A percentile compares a stretch with the other conserved stretches of the same genome.
phyloP scores from a whole-genome alignment of 176 grass and related monocot genomes.

The Musa troglodytarum region DNA sequence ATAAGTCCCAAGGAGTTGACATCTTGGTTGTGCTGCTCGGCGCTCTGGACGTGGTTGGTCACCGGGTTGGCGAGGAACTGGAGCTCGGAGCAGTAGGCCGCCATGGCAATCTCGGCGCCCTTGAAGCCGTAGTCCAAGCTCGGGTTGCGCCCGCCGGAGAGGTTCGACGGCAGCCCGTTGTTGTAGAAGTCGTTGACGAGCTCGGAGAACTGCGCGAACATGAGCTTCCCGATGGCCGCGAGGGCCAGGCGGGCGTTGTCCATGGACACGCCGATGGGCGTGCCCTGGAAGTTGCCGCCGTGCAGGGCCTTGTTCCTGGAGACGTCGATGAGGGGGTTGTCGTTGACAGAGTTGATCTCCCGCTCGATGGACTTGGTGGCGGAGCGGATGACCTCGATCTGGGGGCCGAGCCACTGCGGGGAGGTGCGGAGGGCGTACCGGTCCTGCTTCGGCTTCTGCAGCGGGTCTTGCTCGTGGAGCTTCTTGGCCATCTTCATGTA shows the following conservation, averaged over 20 bases:
- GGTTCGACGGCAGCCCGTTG: slow-evolving; percentile 81
- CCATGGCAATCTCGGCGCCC: slow-evolving; percentile 94
- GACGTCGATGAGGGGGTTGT: slow-evolving; percentile 91
- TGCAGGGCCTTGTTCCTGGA: slow-evolving; percentile 74
- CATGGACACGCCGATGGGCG: slow-evolving; percentile 92
- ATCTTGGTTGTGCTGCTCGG: slow-evolving; percentile 98
- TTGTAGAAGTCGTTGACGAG: slow-evolving; percentile 98
- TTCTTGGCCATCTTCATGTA: slow-evolving; percentile 84
- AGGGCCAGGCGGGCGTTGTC: slow-evolving; percentile 83
- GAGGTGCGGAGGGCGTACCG: slow-evolving; percentile 86
- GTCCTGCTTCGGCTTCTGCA: slow-evolving; percentile 96
- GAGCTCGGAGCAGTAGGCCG: slow-evolving; percentile 88
- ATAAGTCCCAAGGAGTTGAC: slow-evolving; percentile 86
- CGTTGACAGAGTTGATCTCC: slow-evolving; percentile 98
- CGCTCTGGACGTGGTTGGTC: slow-evolving; percentile 95
- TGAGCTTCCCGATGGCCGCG: slow-evolving; percentile 80
- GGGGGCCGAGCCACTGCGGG: slow-evolving; percentile 88
- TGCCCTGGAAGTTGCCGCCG: slow-evolving; percentile 93
- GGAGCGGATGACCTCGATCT: slow-evolving; percentile 80
- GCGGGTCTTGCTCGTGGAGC: slow-evolving; percentile 63
- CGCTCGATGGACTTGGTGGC: slow-evolving; percentile 91
- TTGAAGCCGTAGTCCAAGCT: slow-evolving; percentile 96
- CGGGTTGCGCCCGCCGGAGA: slow-evolving; percentile 76
- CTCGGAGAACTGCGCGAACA: slow-evolving; percentile 94
- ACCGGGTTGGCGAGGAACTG: slow-evolving; percentile 89